Base-by-base conservation (phyloP, 495 filamentous ascomycete genomes). In the Viridothelium virens region DNA sequence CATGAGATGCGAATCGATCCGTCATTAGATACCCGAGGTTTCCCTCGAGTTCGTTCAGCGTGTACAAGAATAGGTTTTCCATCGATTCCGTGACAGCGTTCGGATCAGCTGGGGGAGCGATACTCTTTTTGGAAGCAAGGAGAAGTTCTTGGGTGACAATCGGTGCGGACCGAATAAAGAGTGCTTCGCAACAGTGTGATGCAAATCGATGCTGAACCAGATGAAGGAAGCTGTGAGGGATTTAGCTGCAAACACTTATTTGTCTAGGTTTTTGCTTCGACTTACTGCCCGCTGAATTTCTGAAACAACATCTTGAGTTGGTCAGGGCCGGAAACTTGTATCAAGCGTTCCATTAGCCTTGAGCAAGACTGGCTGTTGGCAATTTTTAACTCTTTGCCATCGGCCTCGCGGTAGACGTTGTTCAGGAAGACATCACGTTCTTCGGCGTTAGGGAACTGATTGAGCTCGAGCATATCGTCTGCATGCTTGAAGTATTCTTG, bases 341-440 rank as follows among this genome's bases (percentile, higher is more conserved):
- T 94, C 73, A 97, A 74, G 41, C 91, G 83, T 77, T 98, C 95
- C 86, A 97, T 87, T 50, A 97, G 80, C 39, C 94, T 81, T 56
- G 94, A 98, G 76, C 92, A 97, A 2, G 90, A 92, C 78, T 98
- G 94, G 74, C 90, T 95, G 78, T 88, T 90, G 25, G 92, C 94
- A 71, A 98, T 84, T 80, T 97, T 98, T 75, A 97, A 80, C 73
- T 97, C 94, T 76, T 97, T 97, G 56, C 90, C 91, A 56, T 84
- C 80, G 18, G 92, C 91, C 74, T 97, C 94, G 66, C 81, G 78
- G 75, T 89, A 96, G 56, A 97, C 88, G 76, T 88, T 96, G 16
- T 86, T 83, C 16, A 98, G 78, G 74, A 97, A 97, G 63, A 96
- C 73, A 39, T 80, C 74, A 65, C 89, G 85, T 70, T 96, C 91